Percentiles rank a stretch among this genome's conserved stretches.
Conservation (phyloP, 306 rosid species). For the Glycine soja region DNA sequence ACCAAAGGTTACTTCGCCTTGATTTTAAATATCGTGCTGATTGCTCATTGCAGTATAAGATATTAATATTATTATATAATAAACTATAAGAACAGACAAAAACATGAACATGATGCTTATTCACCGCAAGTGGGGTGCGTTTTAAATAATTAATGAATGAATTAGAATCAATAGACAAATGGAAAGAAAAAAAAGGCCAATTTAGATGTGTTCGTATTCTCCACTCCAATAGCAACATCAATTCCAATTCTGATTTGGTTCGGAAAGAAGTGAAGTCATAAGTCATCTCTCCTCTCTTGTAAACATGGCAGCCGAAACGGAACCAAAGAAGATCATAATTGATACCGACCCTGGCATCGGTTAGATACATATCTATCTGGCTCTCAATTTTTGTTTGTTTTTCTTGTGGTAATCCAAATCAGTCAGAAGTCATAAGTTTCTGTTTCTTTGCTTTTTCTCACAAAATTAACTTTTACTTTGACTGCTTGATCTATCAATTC, state of each 20-base stretch:
- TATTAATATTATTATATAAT: neutral
- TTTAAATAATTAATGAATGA: neutral
- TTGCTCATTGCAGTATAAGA: neutral
- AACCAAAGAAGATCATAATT: constrained; percentile 84
- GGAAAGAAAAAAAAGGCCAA: neutral
- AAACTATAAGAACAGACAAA: neutral
- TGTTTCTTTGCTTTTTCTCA: neutral
- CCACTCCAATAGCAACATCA: neutral
- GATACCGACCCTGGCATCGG: constrained; percentile 99
- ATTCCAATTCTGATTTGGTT: neutral
- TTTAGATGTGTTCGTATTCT: neutral
- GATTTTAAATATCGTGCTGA: neutral
- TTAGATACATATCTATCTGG: constrained; percentile 18
- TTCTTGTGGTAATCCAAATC: neutral
- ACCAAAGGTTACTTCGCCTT: neutral
- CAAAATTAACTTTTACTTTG: neutral
- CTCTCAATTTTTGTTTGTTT: neutral
- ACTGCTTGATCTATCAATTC: constrained; percentile 35
- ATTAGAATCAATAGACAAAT: no score
- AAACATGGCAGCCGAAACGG: constrained; percentile 48
- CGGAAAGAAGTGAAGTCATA: neutral
- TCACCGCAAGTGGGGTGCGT: neutral
- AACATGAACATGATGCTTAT: neutral
- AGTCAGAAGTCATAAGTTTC: neutral
- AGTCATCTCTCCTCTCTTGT: constrained; percentile 5